These are phyloP conservation scores for Beauveria sp. DNA, from an alignment of 2,329 filamentous ascomycete genomes.

Conservation along the genomic window DNA sequence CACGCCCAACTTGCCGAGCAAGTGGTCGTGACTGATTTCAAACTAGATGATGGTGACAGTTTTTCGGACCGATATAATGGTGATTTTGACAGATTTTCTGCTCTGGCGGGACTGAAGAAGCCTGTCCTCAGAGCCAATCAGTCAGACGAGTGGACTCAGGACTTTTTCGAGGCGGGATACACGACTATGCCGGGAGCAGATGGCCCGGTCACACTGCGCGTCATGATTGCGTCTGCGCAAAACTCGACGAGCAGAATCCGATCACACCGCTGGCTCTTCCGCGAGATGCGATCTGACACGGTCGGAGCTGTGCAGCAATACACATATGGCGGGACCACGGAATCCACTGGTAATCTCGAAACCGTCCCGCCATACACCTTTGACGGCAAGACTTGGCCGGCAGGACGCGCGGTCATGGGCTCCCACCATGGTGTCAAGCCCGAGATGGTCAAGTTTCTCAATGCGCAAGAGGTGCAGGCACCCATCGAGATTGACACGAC, in stretches of 20 bases:
- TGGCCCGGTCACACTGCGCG: not conserved
- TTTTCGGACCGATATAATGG: not conserved
- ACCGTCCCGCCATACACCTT: not conserved
- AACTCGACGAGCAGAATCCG: not conserved
- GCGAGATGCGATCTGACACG: not conserved
- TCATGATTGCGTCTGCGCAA: slow-evolving; percentile 3
- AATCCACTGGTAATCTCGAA: slow-evolving; percentile 6
- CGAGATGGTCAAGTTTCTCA: slow-evolving; percentile 21
- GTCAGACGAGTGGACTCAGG: not conserved
- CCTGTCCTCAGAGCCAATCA: not conserved
- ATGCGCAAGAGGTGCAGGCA: slow-evolving; percentile 27
- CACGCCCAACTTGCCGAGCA: slow-evolving; percentile 24
- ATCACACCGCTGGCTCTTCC: not conserved
- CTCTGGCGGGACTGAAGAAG: not conserved
- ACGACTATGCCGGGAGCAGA: slow-evolving; percentile 1
- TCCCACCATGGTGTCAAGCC: slow-evolving; percentile 9
- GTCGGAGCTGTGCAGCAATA: not conserved
- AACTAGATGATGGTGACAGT: not conserved
- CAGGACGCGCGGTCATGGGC: not conserved
- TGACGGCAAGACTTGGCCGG: not conserved
- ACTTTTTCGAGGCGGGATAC: slow-evolving; percentile 6
- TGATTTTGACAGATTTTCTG: not conserved
- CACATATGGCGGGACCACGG: not conserved
- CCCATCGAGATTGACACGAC: slow-evolving; percentile 25
- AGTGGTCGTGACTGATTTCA: slow-evolving; percentile 15